These are phyloP conservation scores for Eucalyptus marginata DNA, from an alignment of 345 rosid genomes.

Conservation along the genomic window DNA sequence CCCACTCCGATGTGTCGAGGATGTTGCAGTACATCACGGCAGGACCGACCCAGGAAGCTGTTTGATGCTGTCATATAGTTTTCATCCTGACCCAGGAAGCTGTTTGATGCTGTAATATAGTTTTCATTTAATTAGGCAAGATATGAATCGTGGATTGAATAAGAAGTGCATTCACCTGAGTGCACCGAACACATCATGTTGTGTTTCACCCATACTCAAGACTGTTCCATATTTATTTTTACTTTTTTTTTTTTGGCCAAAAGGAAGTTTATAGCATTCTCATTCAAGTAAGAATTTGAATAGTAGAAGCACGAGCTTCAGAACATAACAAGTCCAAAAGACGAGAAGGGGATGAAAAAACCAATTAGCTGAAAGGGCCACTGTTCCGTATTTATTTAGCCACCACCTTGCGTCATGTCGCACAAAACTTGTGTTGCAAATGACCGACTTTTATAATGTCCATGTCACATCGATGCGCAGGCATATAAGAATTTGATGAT, in stretches of 20 bases:
- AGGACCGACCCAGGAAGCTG: not conserved
- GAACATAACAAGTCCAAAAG: too few species aligned
- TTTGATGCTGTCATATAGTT: not conserved
- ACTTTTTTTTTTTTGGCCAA: too few species aligned
- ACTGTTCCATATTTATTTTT: not conserved
- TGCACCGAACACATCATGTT: not conserved
- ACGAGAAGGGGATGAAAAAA: too few species aligned
- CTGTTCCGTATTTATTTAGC: not conserved
- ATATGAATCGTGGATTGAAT: not conserved
- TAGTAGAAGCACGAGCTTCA: too few species aligned
- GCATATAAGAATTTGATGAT: not conserved
- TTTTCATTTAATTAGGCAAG: not conserved
- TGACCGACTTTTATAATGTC: not conserved
- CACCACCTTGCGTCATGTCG: not conserved
- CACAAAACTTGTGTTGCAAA: not conserved
- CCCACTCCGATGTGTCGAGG: conserved; percentile 19
- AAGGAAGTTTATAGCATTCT: too few species aligned
- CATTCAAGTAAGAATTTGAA: too few species aligned
- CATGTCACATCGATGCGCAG: not conserved
- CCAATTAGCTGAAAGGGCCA: too few species aligned
- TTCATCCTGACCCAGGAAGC: not conserved
- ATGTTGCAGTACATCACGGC: conserved; percentile 26
- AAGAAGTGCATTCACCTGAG: not conserved
- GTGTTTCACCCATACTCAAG: not conserved
- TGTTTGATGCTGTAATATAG: not conserved